Evolutionary conservation across 306 rosid genomes (phyloP).

Genomic region (Astragalus glycyphyllos): DNA sequence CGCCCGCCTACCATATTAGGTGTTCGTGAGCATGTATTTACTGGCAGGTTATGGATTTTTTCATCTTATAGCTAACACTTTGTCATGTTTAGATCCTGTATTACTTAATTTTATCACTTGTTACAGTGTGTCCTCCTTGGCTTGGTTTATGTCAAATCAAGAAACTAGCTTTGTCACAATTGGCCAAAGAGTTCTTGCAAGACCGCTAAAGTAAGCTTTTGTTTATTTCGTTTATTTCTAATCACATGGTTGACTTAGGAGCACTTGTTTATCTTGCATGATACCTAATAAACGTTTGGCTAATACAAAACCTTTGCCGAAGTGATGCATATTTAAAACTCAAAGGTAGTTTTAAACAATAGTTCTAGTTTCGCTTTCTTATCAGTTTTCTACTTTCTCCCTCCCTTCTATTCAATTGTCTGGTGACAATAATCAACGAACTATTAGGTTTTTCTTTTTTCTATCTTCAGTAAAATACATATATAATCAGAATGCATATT

Average conservation of each 20-base stretch:
- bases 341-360: slow-evolving; percentile 1
- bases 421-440: slow-evolving; percentile 31
- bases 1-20: slow-evolving; percentile 91
- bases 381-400: slow-evolving; percentile 24
- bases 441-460: slow-evolving; percentile 14
- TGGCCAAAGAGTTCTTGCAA: slow-evolving; percentile 97
- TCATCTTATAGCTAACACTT: slow-evolving; percentile 22
- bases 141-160: slow-evolving; percentile 99
- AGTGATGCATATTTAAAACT: slow-evolving; percentile 7
- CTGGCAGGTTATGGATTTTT: slow-evolving; percentile 76
- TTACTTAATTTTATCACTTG: slow-evolving; percentile 35
- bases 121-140: slow-evolving; percentile 95
- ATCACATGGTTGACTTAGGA: slow-evolving; percentile 3
- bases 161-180: slow-evolving; percentile 96
- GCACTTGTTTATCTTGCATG: slow-evolving; percentile 16
- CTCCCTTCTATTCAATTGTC: slow-evolving; percentile 5
- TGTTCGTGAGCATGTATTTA: slow-evolving; percentile 95
- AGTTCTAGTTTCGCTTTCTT: slow-evolving; percentile 12
- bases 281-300: slow-evolving; percentile 20
- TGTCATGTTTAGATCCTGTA: slow-evolving; percentile 17
- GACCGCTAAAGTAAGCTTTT: slow-evolving; percentile 83
- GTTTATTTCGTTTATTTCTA: slow-evolving; percentile 27
- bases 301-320: slow-evolving; percentile 28
- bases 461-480: slow-evolving; percentile 9
- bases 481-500: slow-evolving; percentile 22